Evolutionary conservation across 1,284 basidiomycete genomes (phyloP), one percentile per base, ranked within the genome.

Genomic region (Cryptococcus sp.): DNA sequence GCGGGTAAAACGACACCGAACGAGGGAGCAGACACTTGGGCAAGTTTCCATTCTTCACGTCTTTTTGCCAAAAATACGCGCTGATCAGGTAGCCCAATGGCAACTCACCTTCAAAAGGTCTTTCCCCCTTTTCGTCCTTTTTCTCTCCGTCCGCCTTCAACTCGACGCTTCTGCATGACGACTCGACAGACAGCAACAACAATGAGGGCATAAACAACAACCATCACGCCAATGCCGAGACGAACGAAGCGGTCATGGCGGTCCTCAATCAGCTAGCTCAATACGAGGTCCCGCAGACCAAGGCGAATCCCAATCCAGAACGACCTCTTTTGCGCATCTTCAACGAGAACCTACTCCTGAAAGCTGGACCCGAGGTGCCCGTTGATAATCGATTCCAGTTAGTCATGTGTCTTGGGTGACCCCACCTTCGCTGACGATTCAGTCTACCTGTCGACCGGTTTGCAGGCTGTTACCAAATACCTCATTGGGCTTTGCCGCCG

Each of bases 401-500:
- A 60, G 66, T 58, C n/a, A 2, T 18, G 2, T 21, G 21, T 18
- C 14, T 6, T 18, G 12, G 16, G 6, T 33, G 47, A 33, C 19
- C 3, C 5, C n/a, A 41, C 16, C 11, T 4, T 11, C 14, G 21
- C 39, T 35, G 26, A 19, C 22, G 45, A 46, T 42, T n/a, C 50
- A 72, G 68, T 51, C 52, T 75, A 5, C 69, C 73, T 0, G 62
- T 69, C 1, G 72, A 72, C 22, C 54, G 72, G 1, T 74, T 76
- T 44, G 60, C 66, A 2, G 69, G 71, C 4, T 75, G 74, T 48
- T 76, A 75, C 59, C 67, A 69, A 51, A 68, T 76, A 23, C 68
- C 73, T 0, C 73, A 75, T 51, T 76, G 75, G 75, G 58, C 62
- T 1, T 59, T 76, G 23, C 75, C 75, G 2, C 69, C 72, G 1